Conservation (phyloP, 148 eudicot genomes). For the Rhododendron williamsianum region DNA sequence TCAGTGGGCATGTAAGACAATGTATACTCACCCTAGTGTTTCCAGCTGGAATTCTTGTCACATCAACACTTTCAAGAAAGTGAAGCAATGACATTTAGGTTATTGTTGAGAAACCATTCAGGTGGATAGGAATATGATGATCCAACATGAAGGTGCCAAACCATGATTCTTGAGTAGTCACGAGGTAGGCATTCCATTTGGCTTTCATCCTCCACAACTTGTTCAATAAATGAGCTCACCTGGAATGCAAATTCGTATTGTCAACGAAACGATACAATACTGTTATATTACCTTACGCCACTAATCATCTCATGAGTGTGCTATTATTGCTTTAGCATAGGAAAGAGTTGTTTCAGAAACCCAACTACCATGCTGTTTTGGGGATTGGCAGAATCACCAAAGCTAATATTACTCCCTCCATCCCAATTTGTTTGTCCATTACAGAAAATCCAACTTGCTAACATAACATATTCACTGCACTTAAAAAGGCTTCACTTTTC, state of each 20-base stretch:
- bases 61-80: slow-evolving; percentile 19
- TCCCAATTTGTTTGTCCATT: background rate
- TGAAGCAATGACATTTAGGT: slow-evolving; percentile 26
- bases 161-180: slow-evolving; percentile 46
- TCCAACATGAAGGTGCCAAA: slow-evolving; percentile 58
- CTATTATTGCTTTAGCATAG: background rate
- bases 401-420: background rate
- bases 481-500: background rate
- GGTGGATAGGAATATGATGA: slow-evolving; percentile 40
- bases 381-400: background rate
- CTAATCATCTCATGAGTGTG: background rate
- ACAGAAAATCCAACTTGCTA: background rate
- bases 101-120: slow-evolving; percentile 40
- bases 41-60: slow-evolving; percentile 6
- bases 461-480: background rate
- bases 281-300: background rate
- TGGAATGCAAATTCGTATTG: slow-evolving; percentile 21
- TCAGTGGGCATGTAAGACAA: background rate
- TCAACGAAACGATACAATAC: background rate
- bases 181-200: slow-evolving; percentile 71
- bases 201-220: slow-evolving; percentile 79
- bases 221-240: slow-evolving; percentile 73
- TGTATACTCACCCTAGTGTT: background rate
- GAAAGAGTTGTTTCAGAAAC: background rate
- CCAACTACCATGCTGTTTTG: background rate